Base-by-base conservation (phyloP, 83 land plant species). In the Isoetes engelmannii region DNA sequence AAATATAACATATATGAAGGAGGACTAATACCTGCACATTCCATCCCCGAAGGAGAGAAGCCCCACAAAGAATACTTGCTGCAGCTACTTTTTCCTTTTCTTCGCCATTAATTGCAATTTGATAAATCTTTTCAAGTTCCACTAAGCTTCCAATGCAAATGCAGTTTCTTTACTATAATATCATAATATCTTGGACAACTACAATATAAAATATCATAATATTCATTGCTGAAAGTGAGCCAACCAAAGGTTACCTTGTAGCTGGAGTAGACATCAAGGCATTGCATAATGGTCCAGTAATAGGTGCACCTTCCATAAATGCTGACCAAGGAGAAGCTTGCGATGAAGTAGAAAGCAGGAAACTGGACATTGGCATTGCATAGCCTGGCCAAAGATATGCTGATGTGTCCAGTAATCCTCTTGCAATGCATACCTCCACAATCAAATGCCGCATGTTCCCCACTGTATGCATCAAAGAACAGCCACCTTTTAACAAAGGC, bases 401-500 rank as follows among this genome's bases (percentile, higher is more conserved):
- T 37, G 98, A 85, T 60, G 88, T 75, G 55, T 89, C 96, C 61
- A 89, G 47, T 61, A 92, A 64, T 13, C 87, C 84, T 77, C 98
- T 76, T 4, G 98, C 87, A 67, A 92, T 90, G 74, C 96, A 92
- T 44, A 93, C 85, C 70, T 92, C 98, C 48, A 92, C 87, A 50
- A 92, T 89, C 41, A 92, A 77, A 48, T 92, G 98, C 62, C 77
- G 72, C 87, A 92, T 80, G 73, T 78, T 86, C 15, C 88, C 93
- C 74, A 57, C 90, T 87, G 85, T 28, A 28, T 2, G 37, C 37
- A 28, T 28, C 37, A 28, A 28, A 28, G 37, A 28, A 28, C 2
- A 28, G 37, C 37, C 37, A 28, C 37, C 0, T 2, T 28, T 28
- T 2, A 28, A 28, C 37, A 28, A 28, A 28, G 37, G 37, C 37